phyloP scores from a whole-genome alignment of 1,284 basidiomycete species.

The Malassezia cuniculi region DNA sequence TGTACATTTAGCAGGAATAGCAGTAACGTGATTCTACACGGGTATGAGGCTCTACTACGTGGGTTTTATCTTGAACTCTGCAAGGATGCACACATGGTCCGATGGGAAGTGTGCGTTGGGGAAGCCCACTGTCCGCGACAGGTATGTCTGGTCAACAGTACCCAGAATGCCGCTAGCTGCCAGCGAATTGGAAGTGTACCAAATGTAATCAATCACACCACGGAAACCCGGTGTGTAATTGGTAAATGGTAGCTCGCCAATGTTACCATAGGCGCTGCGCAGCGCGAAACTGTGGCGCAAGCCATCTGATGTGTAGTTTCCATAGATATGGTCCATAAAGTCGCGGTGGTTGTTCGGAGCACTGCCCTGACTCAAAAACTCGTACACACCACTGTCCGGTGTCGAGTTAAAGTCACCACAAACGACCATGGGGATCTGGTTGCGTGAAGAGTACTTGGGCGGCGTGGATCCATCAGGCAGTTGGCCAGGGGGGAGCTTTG shows the following conservation, averaged over 20 bases:
- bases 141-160: conserved; percentile 71
- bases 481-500: conserved; percentile 63
- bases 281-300: conserved; percentile 65
- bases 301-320: conserved; percentile 81
- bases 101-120: conserved; percentile 84
- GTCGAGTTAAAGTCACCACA: conserved; percentile 92
- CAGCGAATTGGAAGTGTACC: conserved; percentile 68
- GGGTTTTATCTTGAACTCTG: conserved; percentile 39
- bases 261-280: conserved; percentile 61
- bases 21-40: not conserved
- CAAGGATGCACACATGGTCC: conserved; percentile 41
- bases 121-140: conserved; percentile 87
- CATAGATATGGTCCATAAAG: conserved; percentile 83
- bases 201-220: conserved; percentile 77
- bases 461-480: conserved; percentile 43
- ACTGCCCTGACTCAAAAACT: conserved; percentile 65
- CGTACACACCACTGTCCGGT: conserved; percentile 76
- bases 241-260: conserved; percentile 57
- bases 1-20: conserved; percentile 6
- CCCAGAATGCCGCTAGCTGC: conserved; percentile 75
- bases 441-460: conserved; percentile 64
- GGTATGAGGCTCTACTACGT: conserved; percentile 3
- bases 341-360: conserved; percentile 65
- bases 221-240: conserved; percentile 64
- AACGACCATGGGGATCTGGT: conserved; percentile 79